Evolutionary conservation across 352 stramenopile genomes (phyloP).

Genomic region (Phytophthora constricta): DNA sequence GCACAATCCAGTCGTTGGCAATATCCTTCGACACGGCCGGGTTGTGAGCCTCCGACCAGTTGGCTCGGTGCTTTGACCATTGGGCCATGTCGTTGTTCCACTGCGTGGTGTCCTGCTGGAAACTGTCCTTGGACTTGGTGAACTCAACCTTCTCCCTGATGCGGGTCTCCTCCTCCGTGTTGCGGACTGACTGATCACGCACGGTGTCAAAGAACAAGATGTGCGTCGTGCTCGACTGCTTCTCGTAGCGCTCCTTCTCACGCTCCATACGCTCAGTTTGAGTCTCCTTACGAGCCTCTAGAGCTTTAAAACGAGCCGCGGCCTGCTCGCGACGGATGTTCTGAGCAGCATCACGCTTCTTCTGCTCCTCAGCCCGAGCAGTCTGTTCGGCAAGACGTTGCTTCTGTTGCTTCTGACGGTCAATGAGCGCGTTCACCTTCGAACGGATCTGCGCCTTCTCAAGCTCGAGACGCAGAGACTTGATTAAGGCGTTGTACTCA

Average conservation of each 20-base stretch:
- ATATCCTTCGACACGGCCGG: constrained; percentile 89
- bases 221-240: constrained; percentile 76
- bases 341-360: constrained; percentile 73
- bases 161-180: constrained; percentile 82
- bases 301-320: constrained; percentile 74
- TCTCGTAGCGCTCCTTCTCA: constrained; percentile 84
- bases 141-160: constrained; percentile 91
- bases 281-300: constrained; percentile 79
- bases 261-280: constrained; percentile 82
- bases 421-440: constrained; percentile 74
- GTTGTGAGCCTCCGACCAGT: constrained; percentile 90
- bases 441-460: constrained; percentile 86
- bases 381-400: constrained; percentile 69
- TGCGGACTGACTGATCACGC: constrained; percentile 69
- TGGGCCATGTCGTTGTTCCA: constrained; percentile 91
- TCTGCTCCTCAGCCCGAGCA: constrained; percentile 65
- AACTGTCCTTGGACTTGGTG: constrained; percentile 88
- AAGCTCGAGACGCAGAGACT: constrained; percentile 80
- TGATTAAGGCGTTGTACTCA: constrained; percentile 83
- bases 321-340: constrained; percentile 82
- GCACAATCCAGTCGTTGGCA: constrained; percentile 88
- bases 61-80: constrained; percentile 87
- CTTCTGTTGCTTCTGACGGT: constrained; percentile 77
- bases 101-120: constrained; percentile 87
- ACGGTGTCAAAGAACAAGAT: constrained; percentile 89